Evolutionary conservation across 2,329 filamentous ascomycete genomes (phyloP).

Genomic region (Xylariaceae sp.): DNA sequence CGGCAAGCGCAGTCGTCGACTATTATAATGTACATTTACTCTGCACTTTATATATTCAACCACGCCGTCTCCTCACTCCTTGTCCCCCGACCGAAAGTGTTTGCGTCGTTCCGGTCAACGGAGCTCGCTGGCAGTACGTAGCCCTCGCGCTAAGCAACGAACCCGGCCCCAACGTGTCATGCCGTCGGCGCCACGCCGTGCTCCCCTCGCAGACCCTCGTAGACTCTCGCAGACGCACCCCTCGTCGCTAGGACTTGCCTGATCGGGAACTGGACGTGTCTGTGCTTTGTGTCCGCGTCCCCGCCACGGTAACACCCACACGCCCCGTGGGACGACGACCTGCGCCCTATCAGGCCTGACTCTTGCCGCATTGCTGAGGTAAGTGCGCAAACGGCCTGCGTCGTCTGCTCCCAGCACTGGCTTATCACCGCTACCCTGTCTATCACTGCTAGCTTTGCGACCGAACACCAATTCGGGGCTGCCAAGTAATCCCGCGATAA

Average conservation of each 20-base stretch:
- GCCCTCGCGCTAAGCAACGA: not conserved
- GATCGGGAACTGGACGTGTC: slow-evolving; percentile 18
- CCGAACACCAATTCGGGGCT: not conserved
- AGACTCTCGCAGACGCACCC: slow-evolving; percentile 2
- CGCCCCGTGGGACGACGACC: slow-evolving; percentile 3
- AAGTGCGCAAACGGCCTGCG: not conserved
- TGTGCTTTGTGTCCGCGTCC: not conserved
- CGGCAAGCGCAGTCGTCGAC: no score
- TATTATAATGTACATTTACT: no score
- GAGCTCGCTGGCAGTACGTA: slow-evolving; percentile 1
- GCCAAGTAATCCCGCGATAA: not conserved
- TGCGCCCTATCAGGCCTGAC: slow-evolving; percentile 6
- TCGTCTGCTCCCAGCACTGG: not conserved
- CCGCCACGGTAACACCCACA: not conserved
- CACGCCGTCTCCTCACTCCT: no score
- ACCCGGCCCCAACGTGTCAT: slow-evolving; percentile 2
- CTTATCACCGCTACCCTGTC: not conserved
- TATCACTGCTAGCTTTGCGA: not conserved
- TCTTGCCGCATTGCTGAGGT: not conserved
- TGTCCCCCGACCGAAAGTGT: no score
- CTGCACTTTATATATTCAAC: no score
- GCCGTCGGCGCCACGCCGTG: not conserved
- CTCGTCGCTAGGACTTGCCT: slow-evolving; percentile 33
- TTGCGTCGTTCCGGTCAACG: slow-evolving; percentile 17
- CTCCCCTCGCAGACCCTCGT: no score